Evolutionary conservation across 2,329 filamentous ascomycete genomes (phyloP), one percentile per base, ranked within the genome.

Genomic region (Talaromyces funiculosus): DNA sequence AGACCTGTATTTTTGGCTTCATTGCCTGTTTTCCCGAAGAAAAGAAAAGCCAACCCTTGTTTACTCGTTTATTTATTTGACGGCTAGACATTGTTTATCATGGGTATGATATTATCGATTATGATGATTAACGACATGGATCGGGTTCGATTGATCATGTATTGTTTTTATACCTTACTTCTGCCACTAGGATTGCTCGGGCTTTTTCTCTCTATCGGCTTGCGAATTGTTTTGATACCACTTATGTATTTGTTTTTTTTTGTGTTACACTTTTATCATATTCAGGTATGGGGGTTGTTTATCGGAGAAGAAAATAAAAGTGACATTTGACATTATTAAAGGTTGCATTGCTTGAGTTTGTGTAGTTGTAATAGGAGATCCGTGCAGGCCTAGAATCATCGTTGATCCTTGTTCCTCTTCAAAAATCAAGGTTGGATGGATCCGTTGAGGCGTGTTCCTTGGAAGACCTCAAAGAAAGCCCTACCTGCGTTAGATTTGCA

Each of bases 231-330:
- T 54, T 54, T 60, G 53, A 62, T 56, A 54, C 56, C 56, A 59
- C 56, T 40, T 42, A 26, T 33, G 55, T 61, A 57, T 26, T 57
- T 40, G 45, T 53, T 57, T 43, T 47, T 53, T 57, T 43, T 47
- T 42, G 33, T 40, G 40, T 22, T 43, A 49, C 43, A 45, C 43
- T 51, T 61, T 54, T 49, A 29, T 38, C 37, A 22, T 37, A 51
- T 26, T 24, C 20, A 45, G 20, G 42, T 12, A 45, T 45, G 22
- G 47, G 33, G 35, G 35, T 24, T 20, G 45, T 40, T 59, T 59
- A 53, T 26, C 37, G 24, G 49, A 16, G 24, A 51, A 59, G 57
- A 53, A n/a, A 49, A 59, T 59, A 59, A 59, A 59, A 59, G 57
- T 59, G 57, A 53, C 42, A 40, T 42, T 40, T 31, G 31, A 53